Evolutionary conservation across 1,284 basidiomycete species (phyloP).

Genomic region (Agaricales sp.): DNA sequence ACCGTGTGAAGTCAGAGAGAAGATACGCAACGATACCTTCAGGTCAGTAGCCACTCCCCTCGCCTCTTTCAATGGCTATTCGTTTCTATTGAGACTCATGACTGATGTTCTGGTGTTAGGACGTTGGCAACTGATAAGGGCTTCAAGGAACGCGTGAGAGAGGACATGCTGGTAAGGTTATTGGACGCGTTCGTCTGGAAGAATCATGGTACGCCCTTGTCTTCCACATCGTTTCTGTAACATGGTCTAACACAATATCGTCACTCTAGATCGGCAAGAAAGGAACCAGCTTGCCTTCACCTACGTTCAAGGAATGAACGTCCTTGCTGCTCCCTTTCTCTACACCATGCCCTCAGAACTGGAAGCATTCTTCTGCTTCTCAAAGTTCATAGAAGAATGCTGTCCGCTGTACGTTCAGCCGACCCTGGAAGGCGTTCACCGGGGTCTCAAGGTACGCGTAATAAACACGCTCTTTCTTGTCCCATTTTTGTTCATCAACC

Average conservation of each 20-base stretch:
- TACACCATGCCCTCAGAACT: conserved; percentile 94
- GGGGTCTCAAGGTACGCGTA: conserved; percentile 78
- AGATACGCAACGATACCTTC: conserved; percentile 79
- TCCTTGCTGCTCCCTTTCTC: conserved; percentile 92
- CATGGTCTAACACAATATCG: conserved; percentile 1
- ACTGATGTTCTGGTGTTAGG: too few species aligned
- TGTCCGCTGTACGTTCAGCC: conserved; percentile 96
- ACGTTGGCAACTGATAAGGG: conserved; percentile 91
- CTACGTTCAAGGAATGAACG: conserved; percentile 98
- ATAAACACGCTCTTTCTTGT: conserved; percentile 2
- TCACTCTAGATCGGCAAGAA: conserved; percentile 53
- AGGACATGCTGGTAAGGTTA: conserved; percentile 92
- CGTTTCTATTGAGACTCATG: background rate
- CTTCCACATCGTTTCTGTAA: background rate
- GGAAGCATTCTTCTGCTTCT: conserved; percentile 94
- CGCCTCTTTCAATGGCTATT: too few species aligned
- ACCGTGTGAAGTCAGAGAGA: conserved; percentile 80
- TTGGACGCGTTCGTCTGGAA: conserved; percentile 97
- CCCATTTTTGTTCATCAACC: background rate
- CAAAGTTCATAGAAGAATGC: conserved; percentile 86
- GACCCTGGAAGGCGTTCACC: conserved; percentile 89
- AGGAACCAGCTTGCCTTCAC: conserved; percentile 72
- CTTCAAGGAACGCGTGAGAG: conserved; percentile 90
- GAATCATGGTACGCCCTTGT: conserved; percentile 52
- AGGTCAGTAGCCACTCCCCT: conserved; percentile 30